Evolutionary conservation across 129 eudicot species (phyloP).

Genomic region (Centaurea solstitialis): DNA sequence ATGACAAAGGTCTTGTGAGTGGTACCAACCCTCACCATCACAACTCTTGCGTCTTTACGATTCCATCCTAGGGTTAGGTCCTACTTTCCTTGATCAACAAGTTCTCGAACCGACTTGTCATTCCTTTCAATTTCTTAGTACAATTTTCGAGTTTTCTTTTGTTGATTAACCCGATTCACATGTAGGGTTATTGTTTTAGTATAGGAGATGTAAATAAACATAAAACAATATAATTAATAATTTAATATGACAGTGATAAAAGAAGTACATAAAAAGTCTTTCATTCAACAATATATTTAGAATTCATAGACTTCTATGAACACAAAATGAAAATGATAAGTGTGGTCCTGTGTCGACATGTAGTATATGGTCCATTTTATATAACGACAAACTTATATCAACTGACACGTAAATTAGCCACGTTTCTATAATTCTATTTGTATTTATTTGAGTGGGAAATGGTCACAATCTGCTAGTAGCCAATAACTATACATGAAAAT

Average conservation of each 20-base stretch:
- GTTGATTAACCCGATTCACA: background rate
- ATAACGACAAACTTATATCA: background rate
- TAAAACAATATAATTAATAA: background rate
- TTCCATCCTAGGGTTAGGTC: background rate
- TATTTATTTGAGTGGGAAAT: background rate
- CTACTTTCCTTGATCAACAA: background rate
- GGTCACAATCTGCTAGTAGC: background rate
- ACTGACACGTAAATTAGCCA: background rate
- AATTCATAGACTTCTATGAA: background rate
- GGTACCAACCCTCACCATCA: background rate
- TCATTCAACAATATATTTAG: background rate
- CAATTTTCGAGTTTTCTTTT: background rate
- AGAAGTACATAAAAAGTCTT: background rate
- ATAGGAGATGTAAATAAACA: background rate
- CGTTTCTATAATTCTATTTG: background rate
- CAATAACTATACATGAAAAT: background rate
- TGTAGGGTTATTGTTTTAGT: background rate
- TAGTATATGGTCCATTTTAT: constrained; percentile 9
- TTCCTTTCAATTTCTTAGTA: background rate
- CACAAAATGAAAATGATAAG: background rate
- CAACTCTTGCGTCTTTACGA: background rate
- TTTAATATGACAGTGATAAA: background rate
- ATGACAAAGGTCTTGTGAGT: background rate
- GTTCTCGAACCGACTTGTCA: background rate
- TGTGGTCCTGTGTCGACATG: constrained; percentile 8